Evolutionary conservation across 768 basidiomycete genomes (phyloP).

Genomic region (Boletus subparvulus): DNA sequence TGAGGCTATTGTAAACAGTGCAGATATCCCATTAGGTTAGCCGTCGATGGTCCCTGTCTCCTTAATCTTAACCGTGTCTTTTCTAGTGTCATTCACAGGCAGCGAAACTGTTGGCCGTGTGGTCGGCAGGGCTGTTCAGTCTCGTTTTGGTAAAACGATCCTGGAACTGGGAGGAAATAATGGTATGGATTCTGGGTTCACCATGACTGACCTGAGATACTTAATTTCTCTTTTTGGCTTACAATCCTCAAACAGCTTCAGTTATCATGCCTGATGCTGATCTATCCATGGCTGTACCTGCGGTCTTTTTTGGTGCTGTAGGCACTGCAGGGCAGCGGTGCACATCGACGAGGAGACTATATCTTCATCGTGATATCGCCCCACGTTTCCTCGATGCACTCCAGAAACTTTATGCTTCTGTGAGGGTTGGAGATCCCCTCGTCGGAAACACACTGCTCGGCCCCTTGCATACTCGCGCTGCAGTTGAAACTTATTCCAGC

Average conservation of each 20-base stretch:
- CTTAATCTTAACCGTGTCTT: slow-evolving; percentile 1
- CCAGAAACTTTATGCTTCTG: slow-evolving; percentile 65
- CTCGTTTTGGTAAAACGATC: slow-evolving; percentile 85
- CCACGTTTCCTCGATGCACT: slow-evolving; percentile 73
- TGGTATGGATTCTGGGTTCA: slow-evolving; percentile 46
- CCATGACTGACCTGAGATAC: slow-evolving; percentile 20
- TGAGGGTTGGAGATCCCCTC: slow-evolving; percentile 86
- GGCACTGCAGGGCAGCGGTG: slow-evolving; percentile 78
- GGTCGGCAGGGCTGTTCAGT: slow-evolving; percentile 86
- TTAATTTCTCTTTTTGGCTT: slow-evolving; percentile 16
- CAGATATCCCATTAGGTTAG: slow-evolving; percentile 75
- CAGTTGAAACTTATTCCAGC: slow-evolving; percentile 61
- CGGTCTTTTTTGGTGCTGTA: slow-evolving; percentile 92
- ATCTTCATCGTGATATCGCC: slow-evolving; percentile 82
- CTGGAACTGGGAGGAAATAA: slow-evolving; percentile 96
- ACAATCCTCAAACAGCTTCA: slow-evolving; percentile 55
- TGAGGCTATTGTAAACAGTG: slow-evolving; percentile 71
- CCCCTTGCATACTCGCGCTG: slow-evolving; percentile 74
- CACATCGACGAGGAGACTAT: slow-evolving; percentile 89
- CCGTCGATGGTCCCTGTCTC: neutral
- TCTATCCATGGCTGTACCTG: slow-evolving; percentile 81
- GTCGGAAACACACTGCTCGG: slow-evolving; percentile 72
- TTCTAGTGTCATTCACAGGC: slow-evolving; percentile 89
- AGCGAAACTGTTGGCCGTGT: slow-evolving; percentile 84
- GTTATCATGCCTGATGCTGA: slow-evolving; percentile 95